phyloP scores from a whole-genome alignment of 1,139 yeast species.

The Hyphopichia burtonii region DNA sequence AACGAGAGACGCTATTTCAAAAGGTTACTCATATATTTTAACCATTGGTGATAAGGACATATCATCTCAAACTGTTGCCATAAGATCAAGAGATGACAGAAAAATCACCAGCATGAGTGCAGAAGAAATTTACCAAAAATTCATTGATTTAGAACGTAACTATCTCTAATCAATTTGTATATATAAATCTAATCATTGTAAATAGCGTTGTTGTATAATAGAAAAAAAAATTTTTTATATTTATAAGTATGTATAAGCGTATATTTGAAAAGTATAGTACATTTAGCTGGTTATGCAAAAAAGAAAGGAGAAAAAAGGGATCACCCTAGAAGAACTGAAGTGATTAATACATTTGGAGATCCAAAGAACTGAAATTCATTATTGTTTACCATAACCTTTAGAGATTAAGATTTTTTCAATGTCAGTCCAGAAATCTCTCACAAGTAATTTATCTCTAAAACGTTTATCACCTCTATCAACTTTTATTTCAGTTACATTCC shows the following conservation, averaged over 20 bases:
- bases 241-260: neutral
- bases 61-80: slow-evolving; percentile 55
- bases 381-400: slow-evolving; percentile 37
- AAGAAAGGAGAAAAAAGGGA: neutral
- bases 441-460: slow-evolving; percentile 85
- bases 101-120: slow-evolving; percentile 43
- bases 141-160: slow-evolving; percentile 48
- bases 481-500: slow-evolving; percentile 82
- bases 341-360: neutral
- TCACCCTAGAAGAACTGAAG: neutral
- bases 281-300: neutral
- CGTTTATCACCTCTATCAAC: slow-evolving; percentile 78
- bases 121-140: slow-evolving; percentile 49
- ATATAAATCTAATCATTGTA: slow-evolving; percentile 6
- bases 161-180: slow-evolving; percentile 26
- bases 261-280: neutral
- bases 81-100: slow-evolving; percentile 62
- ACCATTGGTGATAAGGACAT: slow-evolving; percentile 88
- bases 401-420: slow-evolving; percentile 59
- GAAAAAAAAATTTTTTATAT: neutral
- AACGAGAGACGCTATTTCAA: slow-evolving; percentile 71
- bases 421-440: slow-evolving; percentile 79
- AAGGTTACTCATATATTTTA: slow-evolving; percentile 77
- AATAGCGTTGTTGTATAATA: neutral
- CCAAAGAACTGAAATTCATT: neutral